Evolutionary conservation across 2,329 filamentous ascomycete species (phyloP).

Genomic region (Verticillium klebahnii): DNA sequence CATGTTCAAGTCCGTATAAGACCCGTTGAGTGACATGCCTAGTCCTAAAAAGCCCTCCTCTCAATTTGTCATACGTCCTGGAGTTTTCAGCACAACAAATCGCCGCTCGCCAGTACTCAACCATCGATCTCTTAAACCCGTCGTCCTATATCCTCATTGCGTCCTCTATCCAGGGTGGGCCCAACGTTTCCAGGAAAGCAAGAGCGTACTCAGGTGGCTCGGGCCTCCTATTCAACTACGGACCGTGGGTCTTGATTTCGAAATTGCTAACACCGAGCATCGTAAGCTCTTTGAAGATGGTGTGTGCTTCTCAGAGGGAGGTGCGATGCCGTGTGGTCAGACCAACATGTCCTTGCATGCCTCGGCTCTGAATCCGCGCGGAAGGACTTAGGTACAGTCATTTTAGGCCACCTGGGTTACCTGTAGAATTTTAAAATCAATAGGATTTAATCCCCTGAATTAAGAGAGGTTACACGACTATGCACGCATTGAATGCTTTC

Average conservation of each 20-base stretch:
- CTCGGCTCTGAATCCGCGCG: background rate
- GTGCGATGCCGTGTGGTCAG: slow-evolving; percentile 27
- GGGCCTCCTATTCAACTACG: background rate
- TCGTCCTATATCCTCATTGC: slow-evolving; percentile 2
- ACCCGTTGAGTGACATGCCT: slow-evolving; percentile 15
- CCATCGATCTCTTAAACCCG: slow-evolving; percentile 25
- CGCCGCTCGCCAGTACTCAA: slow-evolving; percentile 22
- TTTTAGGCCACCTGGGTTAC: no score
- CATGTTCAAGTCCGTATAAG: slow-evolving; percentile 21
- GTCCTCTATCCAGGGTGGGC: background rate
- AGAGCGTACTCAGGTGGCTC: background rate
- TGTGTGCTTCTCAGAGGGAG: slow-evolving; percentile 16
- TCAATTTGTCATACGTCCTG: slow-evolving; percentile 28
- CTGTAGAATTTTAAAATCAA: no score
- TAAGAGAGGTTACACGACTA: no score
- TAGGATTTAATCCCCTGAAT: no score
- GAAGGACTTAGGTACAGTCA: no score
- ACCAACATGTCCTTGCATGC: slow-evolving; percentile 28
- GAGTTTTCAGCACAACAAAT: slow-evolving; percentile 23
- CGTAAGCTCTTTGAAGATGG: slow-evolving; percentile 16
- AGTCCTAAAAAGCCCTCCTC: slow-evolving; percentile 8
- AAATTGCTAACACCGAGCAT: background rate
- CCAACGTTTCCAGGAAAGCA: background rate
- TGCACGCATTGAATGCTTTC: no score
- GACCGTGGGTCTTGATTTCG: slow-evolving; percentile 1